A percentile compares a stretch with the other conserved stretches of the same genome.
Conservation (phyloP, 108 stramenopile genomes). For the Nannochloropsis gaditana region DNA sequence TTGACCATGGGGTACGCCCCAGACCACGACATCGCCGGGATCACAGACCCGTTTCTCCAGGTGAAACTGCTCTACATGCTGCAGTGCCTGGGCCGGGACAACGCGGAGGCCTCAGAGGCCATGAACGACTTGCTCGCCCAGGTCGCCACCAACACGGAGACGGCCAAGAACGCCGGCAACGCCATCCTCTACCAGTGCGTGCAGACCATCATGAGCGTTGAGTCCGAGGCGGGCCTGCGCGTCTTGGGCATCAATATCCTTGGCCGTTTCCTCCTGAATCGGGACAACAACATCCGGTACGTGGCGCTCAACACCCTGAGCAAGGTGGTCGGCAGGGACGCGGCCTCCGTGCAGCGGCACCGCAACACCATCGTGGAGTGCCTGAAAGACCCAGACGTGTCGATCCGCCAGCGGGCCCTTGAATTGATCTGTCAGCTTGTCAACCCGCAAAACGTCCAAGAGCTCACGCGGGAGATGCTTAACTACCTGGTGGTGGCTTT, state of each 20-base stretch:
- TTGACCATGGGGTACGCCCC: slow-evolving; percentile 81
- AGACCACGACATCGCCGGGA: slow-evolving; percentile 89
- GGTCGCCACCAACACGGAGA: slow-evolving; percentile 97
- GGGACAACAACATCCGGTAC: slow-evolving; percentile 99
- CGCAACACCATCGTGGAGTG: slow-evolving; percentile 46
- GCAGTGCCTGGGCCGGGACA: slow-evolving; percentile 71
- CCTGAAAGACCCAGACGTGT: slow-evolving; percentile 91
- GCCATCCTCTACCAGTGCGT: slow-evolving; percentile 99
- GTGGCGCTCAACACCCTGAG: slow-evolving; percentile 90
- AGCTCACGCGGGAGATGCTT: slow-evolving; percentile 84
- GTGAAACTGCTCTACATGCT: slow-evolving; percentile 82
- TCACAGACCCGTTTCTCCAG: slow-evolving; percentile 92
- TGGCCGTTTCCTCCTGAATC: slow-evolving; percentile 92
- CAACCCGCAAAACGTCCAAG: slow-evolving; percentile 75
- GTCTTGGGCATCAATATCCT: slow-evolving; percentile 97
- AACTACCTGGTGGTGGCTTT: slow-evolving; percentile 95
- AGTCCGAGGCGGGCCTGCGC: slow-evolving; percentile 86
- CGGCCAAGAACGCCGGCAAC: slow-evolving; percentile 95
- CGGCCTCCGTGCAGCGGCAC: slow-evolving; percentile 53
- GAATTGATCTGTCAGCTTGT: slow-evolving; percentile 95
- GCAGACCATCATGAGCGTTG: slow-evolving; percentile 90
- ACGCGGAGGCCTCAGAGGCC: slow-evolving; percentile 42
- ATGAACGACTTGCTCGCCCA: slow-evolving; percentile 95
- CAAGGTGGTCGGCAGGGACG: slow-evolving; percentile 50
- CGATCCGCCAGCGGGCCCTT: slow-evolving; percentile 94